Conservation (phyloP, 2,329 filamentous ascomycete genomes). For the Penicillium sp. region DNA sequence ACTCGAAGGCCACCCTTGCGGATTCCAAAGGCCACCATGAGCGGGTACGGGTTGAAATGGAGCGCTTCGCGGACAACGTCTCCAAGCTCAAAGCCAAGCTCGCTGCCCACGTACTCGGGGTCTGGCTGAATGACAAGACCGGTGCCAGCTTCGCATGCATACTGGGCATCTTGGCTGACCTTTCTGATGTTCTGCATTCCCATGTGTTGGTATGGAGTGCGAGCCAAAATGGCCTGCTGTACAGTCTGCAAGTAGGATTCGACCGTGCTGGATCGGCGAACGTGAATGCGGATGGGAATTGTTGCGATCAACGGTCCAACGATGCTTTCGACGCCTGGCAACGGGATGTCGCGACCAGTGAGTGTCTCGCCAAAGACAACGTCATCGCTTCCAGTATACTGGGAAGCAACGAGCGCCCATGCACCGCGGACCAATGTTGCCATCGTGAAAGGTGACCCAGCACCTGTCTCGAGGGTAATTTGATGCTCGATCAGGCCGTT, state of each 20-base stretch:
- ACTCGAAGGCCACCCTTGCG: constrained; percentile 45
- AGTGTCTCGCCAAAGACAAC: constrained; percentile 53
- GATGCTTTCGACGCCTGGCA: constrained; percentile 49
- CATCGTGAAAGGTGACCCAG: constrained; percentile 41
- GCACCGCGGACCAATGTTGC: constrained; percentile 51
- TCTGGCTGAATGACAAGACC: constrained; percentile 44
- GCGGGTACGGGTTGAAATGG: constrained; percentile 51
- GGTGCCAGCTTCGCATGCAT: constrained; percentile 37
- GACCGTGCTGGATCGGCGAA: constrained; percentile 30
- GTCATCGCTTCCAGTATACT: constrained; percentile 48
- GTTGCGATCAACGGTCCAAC: constrained; percentile 52
- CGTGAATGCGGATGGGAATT: constrained; percentile 47
- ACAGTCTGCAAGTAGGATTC: constrained; percentile 31
- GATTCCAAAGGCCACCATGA: constrained; percentile 51
- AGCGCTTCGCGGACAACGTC: constrained; percentile 38
- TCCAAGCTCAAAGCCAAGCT: constrained; percentile 38
- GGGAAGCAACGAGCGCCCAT: constrained; percentile 49
- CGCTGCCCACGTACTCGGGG: constrained; percentile 36
- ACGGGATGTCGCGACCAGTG: constrained; percentile 48
- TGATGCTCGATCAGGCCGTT: constrained; percentile 48
- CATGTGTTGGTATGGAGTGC: constrained; percentile 50
- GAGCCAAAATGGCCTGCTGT: constrained; percentile 35
- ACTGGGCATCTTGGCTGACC: constrained; percentile 40
- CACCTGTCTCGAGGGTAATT: constrained; percentile 27
- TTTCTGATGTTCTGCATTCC: constrained; percentile 52